Conservation (phyloP, 768 basidiomycete species). For the Mycena polygramma region DNA sequence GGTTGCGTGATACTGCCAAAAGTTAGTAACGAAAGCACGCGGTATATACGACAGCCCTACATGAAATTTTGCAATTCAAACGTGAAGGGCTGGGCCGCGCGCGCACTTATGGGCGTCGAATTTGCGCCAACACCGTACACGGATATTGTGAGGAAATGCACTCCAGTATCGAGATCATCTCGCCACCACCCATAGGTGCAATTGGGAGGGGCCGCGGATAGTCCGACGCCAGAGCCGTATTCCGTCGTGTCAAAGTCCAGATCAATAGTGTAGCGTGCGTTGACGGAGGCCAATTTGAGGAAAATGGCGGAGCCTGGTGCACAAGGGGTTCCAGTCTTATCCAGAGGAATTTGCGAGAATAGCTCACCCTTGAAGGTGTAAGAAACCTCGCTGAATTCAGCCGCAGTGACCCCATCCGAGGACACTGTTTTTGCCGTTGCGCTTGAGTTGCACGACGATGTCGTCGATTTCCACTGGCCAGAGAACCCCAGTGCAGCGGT, state of each 20-base stretch:
- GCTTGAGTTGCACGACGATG: slow-evolving; percentile 17
- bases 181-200: slow-evolving; percentile 30
- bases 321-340: neutral
- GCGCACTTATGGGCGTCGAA: neutral
- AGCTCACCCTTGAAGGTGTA: slow-evolving; percentile 15
- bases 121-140: slow-evolving; percentile 9
- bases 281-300: slow-evolving; percentile 4
- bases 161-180: slow-evolving; percentile 2
- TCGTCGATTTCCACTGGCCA: slow-evolving; percentile 11
- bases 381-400: slow-evolving; percentile 3
- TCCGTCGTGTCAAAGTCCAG: slow-evolving; percentile 14
- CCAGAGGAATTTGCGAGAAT: neutral
- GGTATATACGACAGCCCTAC: neutral
- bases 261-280: slow-evolving; percentile 15
- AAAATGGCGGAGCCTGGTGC: slow-evolving; percentile 21
- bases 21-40: neutral
- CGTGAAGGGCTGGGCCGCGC: neutral
- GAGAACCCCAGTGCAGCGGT: neutral
- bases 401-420: slow-evolving; percentile 1
- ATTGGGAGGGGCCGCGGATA: slow-evolving; percentile 1
- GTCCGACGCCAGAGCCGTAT: slow-evolving; percentile 2
- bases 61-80: slow-evolving; percentile 23
- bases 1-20: slow-evolving; percentile 3
- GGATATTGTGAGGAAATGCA: slow-evolving; percentile 4
- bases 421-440: slow-evolving; percentile 9